Percentiles rank a stretch among this genome's conserved stretches.
These are phyloP conservation scores for Hericium alpestre DNA, from an alignment of 768 basidiomycete species.

Conservation along the genomic window DNA sequence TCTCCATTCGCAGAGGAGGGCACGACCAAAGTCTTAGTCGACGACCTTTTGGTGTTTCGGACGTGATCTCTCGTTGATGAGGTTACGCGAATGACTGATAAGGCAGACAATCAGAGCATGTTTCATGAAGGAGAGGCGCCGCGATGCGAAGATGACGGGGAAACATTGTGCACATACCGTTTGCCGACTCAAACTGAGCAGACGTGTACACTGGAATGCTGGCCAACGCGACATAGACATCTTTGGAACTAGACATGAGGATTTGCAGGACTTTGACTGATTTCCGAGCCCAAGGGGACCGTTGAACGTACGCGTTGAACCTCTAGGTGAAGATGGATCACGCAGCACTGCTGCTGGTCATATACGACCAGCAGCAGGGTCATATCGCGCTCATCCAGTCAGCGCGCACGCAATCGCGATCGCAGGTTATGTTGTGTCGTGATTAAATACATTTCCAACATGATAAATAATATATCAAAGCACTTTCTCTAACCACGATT, in stretches of 20 bases:
- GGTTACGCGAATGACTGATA: constrained; percentile 8
- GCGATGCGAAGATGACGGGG: background rate
- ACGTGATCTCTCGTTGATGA: constrained; percentile 8
- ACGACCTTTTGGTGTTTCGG: constrained; percentile 9
- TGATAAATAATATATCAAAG: too few species aligned
- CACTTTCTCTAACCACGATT: too few species aligned
- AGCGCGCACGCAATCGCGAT: too few species aligned
- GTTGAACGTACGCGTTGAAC: too few species aligned
- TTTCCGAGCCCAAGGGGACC: too few species aligned
- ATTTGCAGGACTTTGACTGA: too few species aligned
- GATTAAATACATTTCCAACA: too few species aligned
- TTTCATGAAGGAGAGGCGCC: background rate
- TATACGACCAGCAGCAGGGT: too few species aligned
- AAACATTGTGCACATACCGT: background rate
- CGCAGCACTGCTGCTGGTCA: too few species aligned
- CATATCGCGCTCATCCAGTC: too few species aligned
- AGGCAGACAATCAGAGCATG: background rate
- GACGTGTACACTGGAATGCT: background rate
- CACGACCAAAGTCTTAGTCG: constrained; percentile 10
- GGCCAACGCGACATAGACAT: background rate
- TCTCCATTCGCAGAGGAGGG: constrained; percentile 3
- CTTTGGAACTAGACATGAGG: background rate
- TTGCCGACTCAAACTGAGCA: background rate
- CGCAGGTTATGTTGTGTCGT: too few species aligned
- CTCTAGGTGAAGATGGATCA: too few species aligned